Conservation (phyloP, 1,284 basidiomycete genomes). For the Leccinum fuscescens region DNA sequence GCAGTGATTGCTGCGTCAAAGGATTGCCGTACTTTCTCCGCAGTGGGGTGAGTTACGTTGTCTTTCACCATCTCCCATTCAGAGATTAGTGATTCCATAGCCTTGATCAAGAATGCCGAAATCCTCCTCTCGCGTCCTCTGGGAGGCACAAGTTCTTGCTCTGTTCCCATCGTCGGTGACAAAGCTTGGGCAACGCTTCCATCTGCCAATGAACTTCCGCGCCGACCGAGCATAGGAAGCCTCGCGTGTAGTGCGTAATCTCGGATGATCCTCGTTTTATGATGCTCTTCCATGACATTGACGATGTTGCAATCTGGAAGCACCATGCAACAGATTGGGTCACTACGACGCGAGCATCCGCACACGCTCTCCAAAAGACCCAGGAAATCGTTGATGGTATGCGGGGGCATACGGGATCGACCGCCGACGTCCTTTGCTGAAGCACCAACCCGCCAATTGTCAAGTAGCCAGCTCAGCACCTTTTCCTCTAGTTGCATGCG, state of each 20-base stretch:
- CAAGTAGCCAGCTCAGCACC: conserved; percentile 78
- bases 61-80: conserved; percentile 49
- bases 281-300: conserved; percentile 57
- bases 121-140: conserved; percentile 61
- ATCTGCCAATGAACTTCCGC: neutral
- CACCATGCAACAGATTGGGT: conserved; percentile 45
- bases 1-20: conserved; percentile 68
- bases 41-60: conserved; percentile 41
- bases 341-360: conserved; percentile 46
- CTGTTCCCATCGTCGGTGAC: conserved; percentile 9
- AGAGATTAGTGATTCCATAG: conserved; percentile 48
- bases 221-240: conserved; percentile 47
- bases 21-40: conserved; percentile 61
- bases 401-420: conserved; percentile 46
- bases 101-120: conserved; percentile 61
- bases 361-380: conserved; percentile 62
- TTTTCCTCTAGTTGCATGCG: conserved; percentile 82
- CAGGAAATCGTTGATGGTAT: conserved; percentile 62
- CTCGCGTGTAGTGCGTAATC: conserved; percentile 66
- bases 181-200: conserved; percentile 4
- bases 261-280: conserved; percentile 57
- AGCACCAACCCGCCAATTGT: conserved; percentile 64
- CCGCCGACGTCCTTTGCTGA: conserved; percentile 32
- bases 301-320: conserved; percentile 70
- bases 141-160: conserved; percentile 41